Conservation (phyloP, 345 rosid genomes). For the Syzygium jambos region DNA sequence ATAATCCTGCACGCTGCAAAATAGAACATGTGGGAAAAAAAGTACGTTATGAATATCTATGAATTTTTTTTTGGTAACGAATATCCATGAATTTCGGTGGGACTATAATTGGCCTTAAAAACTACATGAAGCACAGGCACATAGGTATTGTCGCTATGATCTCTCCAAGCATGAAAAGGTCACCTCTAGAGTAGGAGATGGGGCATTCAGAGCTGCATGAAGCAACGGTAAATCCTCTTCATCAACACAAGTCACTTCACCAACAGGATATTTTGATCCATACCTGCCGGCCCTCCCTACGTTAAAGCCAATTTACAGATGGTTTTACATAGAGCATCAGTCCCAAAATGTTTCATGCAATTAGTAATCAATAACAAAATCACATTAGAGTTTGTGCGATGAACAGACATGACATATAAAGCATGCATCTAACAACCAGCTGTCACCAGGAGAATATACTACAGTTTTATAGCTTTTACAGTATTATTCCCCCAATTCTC, state of each 20-base stretch:
- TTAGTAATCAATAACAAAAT: neutral
- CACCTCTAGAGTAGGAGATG: slow-evolving; percentile 79
- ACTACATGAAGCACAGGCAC: neutral
- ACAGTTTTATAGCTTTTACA: neutral
- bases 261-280: slow-evolving; percentile 77
- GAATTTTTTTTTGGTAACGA: neutral
- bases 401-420: neutral
- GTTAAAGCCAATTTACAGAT: neutral
- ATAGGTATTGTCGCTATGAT: neutral
- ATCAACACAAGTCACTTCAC: slow-evolving; percentile 82
- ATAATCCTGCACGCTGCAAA: slow-evolving; percentile 73
- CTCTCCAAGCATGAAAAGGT: neutral
- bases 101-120: neutral
- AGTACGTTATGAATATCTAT: neutral
- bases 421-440: neutral
- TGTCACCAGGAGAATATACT: neutral
- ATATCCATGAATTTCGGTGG: neutral
- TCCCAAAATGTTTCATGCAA: neutral
- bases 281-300: slow-evolving; percentile 94
- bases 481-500: neutral
- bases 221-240: slow-evolving; percentile 66
- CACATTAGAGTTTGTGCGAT: neutral
- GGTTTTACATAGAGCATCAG: neutral
- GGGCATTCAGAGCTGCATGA: slow-evolving; percentile 50
- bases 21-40: neutral